A percentile compares a stretch with the other conserved stretches of the same genome.
These are phyloP conservation scores for Diaporthe capsici DNA, from an alignment of 2,329 filamentous ascomycete genomes.

Conservation along the genomic window DNA sequence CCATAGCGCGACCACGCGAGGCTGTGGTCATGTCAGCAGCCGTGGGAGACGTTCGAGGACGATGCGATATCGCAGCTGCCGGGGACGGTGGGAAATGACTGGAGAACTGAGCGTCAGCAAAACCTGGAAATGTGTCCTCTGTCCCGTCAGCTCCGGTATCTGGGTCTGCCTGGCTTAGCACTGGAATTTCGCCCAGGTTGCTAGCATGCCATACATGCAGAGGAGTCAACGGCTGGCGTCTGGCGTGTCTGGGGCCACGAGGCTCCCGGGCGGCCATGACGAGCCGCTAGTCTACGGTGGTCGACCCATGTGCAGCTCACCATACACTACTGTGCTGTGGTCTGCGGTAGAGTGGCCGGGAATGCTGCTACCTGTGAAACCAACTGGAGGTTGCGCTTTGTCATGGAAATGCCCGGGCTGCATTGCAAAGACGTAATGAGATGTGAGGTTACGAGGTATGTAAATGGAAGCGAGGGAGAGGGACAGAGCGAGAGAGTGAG, in stretches of 20 bases:
- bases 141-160: neutral
- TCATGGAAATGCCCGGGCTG: slow-evolving; percentile 24
- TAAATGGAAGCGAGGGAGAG: neutral
- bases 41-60: neutral
- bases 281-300: slow-evolving; percentile 1
- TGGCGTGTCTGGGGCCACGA: slow-evolving; percentile 16
- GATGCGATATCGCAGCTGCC: slow-evolving; percentile 39
- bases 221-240: neutral
- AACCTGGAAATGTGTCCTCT: slow-evolving; percentile 1
- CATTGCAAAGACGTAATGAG: slow-evolving; percentile 29
- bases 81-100: neutral
- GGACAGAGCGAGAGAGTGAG: neutral
- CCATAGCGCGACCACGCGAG: slow-evolving; percentile 31
- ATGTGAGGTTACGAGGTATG: neutral
- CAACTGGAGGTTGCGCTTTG: slow-evolving; percentile 30
- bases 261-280: slow-evolving; percentile 2
- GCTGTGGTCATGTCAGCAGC: slow-evolving; percentile 28
- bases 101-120: neutral
- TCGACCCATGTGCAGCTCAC: slow-evolving; percentile 6
- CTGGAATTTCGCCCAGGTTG: neutral
- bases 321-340: neutral
- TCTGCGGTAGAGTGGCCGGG: slow-evolving; percentile 18
- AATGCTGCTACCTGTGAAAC: slow-evolving; percentile 29
- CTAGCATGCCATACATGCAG: neutral
- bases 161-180: neutral